Evolutionary conservation across 116 monocot genomes (phyloP), one percentile per base, ranked within the genome.

Genomic region (Papilionanthe hybrid): DNA sequence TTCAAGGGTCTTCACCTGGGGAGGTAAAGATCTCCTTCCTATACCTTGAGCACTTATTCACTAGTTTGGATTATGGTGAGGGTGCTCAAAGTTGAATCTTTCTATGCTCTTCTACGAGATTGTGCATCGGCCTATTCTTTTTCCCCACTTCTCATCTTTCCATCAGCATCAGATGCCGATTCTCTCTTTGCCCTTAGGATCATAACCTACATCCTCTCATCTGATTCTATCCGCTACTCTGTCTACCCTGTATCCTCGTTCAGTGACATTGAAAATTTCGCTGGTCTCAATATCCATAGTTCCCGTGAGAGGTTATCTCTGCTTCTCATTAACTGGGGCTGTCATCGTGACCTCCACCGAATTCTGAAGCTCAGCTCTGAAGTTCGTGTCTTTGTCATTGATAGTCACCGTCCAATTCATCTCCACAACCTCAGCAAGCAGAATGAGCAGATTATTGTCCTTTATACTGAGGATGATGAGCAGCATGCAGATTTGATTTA

Each of bases 351-450:
- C 55, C 79, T 96, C n/a, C 81, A 86, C n/a, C 85, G 86, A 13
- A 9, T 89, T 27, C 43, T 89, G 12, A 56, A 81, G 58, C 86
- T 93, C 53, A 81, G 86, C 27, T 29, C 82, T 3, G 73, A 68
- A 12, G 78, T 81, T 32, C 53, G 75, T 3, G 83, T 91, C 20
- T 95, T 95, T 53, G 86, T 95, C 22, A 83, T 95, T 22, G 95
- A 95, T 75, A 95, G 95, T 71, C 95, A 93, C 72, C 87, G 95
- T 2, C 95, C 96, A 3, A 78, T 93, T 74, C 96, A 96, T 72
- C 87, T 96, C 20, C 96, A 93, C 84, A 96, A 96, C 75, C 84
- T 96, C 45, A 91, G 89, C 55, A 85, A 84, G 23, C 87, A 89
- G 71, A 96, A 96, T 75, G 83, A 90, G 4, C 83, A 56, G 69